A percentile compares a stretch with the other conserved stretches of the same genome.
These are phyloP conservation scores for Suhomyces xylopsoci DNA, from an alignment of 805 yeast genomes.

Conservation along the genomic window DNA sequence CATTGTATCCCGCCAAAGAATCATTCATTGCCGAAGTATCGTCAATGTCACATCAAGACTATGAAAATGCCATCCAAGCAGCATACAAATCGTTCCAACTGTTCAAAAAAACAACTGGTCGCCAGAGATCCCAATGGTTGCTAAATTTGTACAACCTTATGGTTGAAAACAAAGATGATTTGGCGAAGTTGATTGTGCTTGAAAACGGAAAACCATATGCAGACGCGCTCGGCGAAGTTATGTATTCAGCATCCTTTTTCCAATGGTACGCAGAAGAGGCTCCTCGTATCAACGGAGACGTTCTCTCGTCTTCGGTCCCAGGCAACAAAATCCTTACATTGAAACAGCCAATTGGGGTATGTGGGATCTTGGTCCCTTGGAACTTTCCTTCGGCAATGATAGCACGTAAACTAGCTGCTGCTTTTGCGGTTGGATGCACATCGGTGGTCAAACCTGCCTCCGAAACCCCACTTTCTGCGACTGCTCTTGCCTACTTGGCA, in stretches of 20 bases:
- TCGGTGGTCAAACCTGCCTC: constrained; percentile 73
- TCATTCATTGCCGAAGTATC: constrained; percentile 52
- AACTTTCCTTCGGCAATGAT: constrained; percentile 82
- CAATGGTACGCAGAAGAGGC: constrained; percentile 91
- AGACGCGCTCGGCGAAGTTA: constrained; percentile 71
- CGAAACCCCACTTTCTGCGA: constrained; percentile 72
- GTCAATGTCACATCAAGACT: constrained; percentile 48
- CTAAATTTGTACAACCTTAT: constrained; percentile 51
- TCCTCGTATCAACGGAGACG: constrained; percentile 66
- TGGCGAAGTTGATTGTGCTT: constrained; percentile 59
- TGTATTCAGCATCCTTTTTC: constrained; percentile 69
- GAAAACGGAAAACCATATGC: constrained; percentile 75
- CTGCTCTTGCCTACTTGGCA: constrained; percentile 60
- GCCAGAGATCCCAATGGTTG: constrained; percentile 54
- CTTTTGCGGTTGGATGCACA: constrained; percentile 78
- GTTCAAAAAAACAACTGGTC: constrained; percentile 53
- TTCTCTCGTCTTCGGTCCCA: constrained; percentile 52
- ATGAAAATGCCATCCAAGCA: constrained; percentile 52
- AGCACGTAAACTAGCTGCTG: constrained; percentile 71
- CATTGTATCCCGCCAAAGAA: constrained; percentile 42
- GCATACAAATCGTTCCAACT: constrained; percentile 52
- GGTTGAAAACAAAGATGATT: constrained; percentile 57
- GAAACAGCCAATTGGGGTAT: constrained; percentile 78
- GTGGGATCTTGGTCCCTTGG: constrained; percentile 81
- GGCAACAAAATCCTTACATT: constrained; percentile 52